Percentiles rank a stretch among this genome's conserved stretches.
Conservation (phyloP, 2,329 filamentous ascomycete species). For the Diplocarpon rosae region DNA sequence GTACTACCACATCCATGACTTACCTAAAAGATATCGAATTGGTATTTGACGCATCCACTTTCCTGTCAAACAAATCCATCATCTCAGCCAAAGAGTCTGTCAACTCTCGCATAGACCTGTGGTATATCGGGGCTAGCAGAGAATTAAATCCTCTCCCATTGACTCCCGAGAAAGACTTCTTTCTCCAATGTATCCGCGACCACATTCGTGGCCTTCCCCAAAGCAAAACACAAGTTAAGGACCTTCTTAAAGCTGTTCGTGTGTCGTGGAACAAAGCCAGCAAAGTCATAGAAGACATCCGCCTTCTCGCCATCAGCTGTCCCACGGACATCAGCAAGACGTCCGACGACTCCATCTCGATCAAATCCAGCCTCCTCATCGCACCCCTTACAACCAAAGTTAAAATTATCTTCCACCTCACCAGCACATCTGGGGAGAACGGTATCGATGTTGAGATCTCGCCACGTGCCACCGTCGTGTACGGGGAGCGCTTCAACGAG, state of each 20-base stretch:
- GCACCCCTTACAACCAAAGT: slow-evolving; percentile 57
- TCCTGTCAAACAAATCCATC: slow-evolving; percentile 31
- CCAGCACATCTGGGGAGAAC: slow-evolving; percentile 33
- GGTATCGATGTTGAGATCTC: slow-evolving; percentile 44
- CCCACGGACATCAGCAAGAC: slow-evolving; percentile 53
- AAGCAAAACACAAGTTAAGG: slow-evolving; percentile 41
- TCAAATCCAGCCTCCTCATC: slow-evolving; percentile 53
- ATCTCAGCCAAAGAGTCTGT: slow-evolving; percentile 11
- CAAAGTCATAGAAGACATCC: slow-evolving; percentile 47
- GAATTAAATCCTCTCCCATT: slow-evolving; percentile 42
- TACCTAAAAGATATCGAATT: slow-evolving; percentile 64
- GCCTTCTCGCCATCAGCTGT: slow-evolving; percentile 49
- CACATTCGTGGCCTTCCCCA: slow-evolving; percentile 52
- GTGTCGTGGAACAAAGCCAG: slow-evolving; percentile 55
- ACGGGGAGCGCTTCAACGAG: slow-evolving; percentile 69
- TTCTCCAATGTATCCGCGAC: slow-evolving; percentile 60
- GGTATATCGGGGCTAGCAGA: slow-evolving; percentile 53
- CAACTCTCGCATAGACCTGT: slow-evolving; percentile 53
- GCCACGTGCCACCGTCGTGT: slow-evolving; percentile 52
- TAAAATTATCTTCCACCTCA: slow-evolving; percentile 47
- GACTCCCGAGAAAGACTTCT: slow-evolving; percentile 62
- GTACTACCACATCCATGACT: slow-evolving; percentile 57
- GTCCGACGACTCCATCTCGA: slow-evolving; percentile 51
- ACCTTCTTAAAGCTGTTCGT: slow-evolving; percentile 48
- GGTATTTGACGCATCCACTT: slow-evolving; percentile 56